Evolutionary conservation across 768 basidiomycete species (phyloP), one percentile per base, ranked within the genome.

Genomic region (Cubamyces lactineus): DNA sequence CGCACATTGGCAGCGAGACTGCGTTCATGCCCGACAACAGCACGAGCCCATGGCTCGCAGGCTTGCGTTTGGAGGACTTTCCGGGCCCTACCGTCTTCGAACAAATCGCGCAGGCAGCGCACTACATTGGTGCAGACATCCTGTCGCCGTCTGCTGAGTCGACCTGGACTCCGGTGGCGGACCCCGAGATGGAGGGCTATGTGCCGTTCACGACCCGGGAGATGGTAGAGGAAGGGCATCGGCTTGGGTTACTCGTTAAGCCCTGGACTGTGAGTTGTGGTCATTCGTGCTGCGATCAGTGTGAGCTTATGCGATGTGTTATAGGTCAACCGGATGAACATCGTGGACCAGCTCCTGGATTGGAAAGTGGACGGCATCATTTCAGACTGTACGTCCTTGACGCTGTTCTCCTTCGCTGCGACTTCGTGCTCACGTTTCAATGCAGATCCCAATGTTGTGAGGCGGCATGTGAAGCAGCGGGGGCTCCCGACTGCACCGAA

Each of bases 281-380:
- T n/a, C 39, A 28, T 28, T 3, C 7, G 28, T 28, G 28, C 28
- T n/a, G n/a, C n/a, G n/a, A n/a, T 28, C 28, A 9, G 38, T 46
- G n/a, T 1, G 13, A 12, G 38, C 45, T 50, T 5, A 26, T 43
- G 38, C 15, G 12, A 38, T 3, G 13, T 17, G 2, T 19, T 41
- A 50, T 68, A 90, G 88, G 80, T 88, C 61, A 85, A 92, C 69
- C 75, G 79, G 19, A 74, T 89, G 59, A 85, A 83, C 66, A 76
- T 85, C 40, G 81, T 83, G 2, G 84, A 88, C n/a, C 79, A 86
- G 64, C 70, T 92, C 43, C 57, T 86, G 38, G 78, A 79, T 16
- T 82, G 80, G 77, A 83, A 84, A 3, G 86, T 85, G 0, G 91
- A 92, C 71, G 91, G 90, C 0, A 83, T 93, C 58, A 92, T 93